Evolutionary conservation across 352 stramenopile genomes (phyloP).

Genomic region (Thalassiosira hispida): DNA sequence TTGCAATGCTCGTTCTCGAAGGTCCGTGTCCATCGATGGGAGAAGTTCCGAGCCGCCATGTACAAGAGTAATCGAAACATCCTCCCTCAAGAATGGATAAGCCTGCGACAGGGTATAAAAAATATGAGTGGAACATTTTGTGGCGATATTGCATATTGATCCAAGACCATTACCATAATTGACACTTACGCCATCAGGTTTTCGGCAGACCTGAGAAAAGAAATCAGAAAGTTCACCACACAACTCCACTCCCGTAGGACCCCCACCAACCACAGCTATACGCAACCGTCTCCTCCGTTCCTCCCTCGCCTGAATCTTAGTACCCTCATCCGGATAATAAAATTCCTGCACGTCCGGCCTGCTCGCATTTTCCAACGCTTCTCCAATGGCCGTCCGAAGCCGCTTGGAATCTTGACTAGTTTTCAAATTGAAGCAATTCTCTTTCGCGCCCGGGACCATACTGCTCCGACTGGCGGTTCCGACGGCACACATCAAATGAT

Average conservation of each 20-base stretch:
- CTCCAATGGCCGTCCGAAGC: constrained; percentile 74
- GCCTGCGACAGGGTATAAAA: constrained; percentile 68
- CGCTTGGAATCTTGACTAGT: constrained; percentile 71
- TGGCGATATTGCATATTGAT: too few relatives aligned
- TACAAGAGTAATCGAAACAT: constrained; percentile 72
- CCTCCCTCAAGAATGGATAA: constrained; percentile 59
- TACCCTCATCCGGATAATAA: constrained; percentile 60
- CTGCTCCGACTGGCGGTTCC: constrained; percentile 76
- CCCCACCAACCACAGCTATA: constrained; percentile 83
- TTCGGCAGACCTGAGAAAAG: constrained; percentile 67
- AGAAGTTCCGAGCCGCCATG: constrained; percentile 75
- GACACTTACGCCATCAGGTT: constrained; percentile 53
- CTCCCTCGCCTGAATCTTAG: constrained; percentile 54
- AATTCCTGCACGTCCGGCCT: constrained; percentile 65
- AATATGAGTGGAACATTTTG: too few relatives aligned
- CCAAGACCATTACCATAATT: too few relatives aligned
- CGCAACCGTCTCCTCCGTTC: constrained; percentile 68
- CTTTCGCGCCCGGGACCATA: constrained; percentile 75
- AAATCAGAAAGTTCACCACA: constrained; percentile 85
- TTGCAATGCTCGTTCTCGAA: constrained; percentile 59
- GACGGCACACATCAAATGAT: constrained; percentile 83
- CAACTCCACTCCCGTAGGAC: constrained; percentile 85
- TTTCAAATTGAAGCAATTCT: constrained; percentile 85
- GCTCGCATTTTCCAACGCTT: constrained; percentile 84
- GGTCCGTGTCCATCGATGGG: constrained; percentile 76